Percentiles rank a stretch among this genome's conserved stretches.
These are phyloP conservation scores for Mortierella sp. DNA, from an alignment of 371 early-diverging fungal species.

Conservation along the genomic window DNA sequence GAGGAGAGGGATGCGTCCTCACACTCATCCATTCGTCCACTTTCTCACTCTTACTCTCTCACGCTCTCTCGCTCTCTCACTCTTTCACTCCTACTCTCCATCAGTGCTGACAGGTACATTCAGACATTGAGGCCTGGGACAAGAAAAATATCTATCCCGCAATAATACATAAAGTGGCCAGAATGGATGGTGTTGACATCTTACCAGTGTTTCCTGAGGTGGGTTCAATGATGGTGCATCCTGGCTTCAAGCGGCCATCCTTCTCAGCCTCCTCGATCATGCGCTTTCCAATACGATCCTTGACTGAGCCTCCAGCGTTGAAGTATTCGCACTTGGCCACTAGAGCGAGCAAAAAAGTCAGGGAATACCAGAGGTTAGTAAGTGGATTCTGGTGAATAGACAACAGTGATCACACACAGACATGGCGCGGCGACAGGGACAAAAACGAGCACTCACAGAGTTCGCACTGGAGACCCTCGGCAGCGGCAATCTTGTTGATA, in stretches of 20 bases:
- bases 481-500: conserved; percentile 81
- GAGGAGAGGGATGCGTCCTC: too few relatives aligned
- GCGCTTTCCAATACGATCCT: conserved; percentile 92
- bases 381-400: not conserved
- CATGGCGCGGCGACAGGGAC: not conserved
- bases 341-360: conserved; percentile 35
- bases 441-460: conserved; percentile 69
- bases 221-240: conserved; percentile 91
- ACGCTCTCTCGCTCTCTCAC: too few relatives aligned
- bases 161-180: too few relatives aligned
- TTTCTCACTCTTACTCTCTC: too few relatives aligned
- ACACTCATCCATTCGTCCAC: too few relatives aligned
- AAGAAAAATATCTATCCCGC: too few relatives aligned
- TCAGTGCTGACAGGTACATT: too few relatives aligned
- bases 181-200: conserved; percentile 1
- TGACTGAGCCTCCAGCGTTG: conserved; percentile 96
- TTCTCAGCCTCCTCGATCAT: conserved; percentile 94
- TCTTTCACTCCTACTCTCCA: too few relatives aligned
- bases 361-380: not conserved
- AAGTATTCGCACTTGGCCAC: conserved; percentile 97
- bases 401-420: not conserved
- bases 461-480: conserved; percentile 90
- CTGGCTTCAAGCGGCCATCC: conserved; percentile 85
- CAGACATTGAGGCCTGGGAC: too few relatives aligned
- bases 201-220: conserved; percentile 93